A percentile compares a stretch with the other conserved stretches of the same genome.
These are phyloP conservation scores for Hypoxylon lienhwacheense DNA, from an alignment of 495 filamentous ascomycete species.

Conservation along the genomic window DNA sequence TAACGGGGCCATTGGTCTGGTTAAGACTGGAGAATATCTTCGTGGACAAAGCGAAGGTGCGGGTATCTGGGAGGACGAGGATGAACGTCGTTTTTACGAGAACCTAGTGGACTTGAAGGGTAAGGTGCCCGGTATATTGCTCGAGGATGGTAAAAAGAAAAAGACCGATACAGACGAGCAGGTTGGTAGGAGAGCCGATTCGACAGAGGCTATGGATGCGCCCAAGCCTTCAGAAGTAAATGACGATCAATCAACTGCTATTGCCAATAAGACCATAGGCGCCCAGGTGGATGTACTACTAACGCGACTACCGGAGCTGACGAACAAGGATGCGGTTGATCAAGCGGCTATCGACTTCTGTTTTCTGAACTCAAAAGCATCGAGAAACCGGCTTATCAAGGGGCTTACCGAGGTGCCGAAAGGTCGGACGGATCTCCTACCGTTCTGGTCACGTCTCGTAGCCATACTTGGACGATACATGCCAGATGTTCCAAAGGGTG, in stretches of 20 bases:
- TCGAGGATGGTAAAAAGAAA: constrained; percentile 96
- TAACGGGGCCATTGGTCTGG: constrained; percentile 82
- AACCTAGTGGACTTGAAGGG: constrained; percentile 93
- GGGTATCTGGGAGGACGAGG: constrained; percentile 99
- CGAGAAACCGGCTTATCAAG: constrained; percentile 89
- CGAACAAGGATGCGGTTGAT: constrained; percentile 88
- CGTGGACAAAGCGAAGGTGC: constrained; percentile 86
- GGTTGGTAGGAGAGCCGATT: constrained; percentile 59
- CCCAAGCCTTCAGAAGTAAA: constrained; percentile 50
- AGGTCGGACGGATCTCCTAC: constrained; percentile 88
- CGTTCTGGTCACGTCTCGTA: constrained; percentile 85
- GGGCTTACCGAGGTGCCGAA: constrained; percentile 92
- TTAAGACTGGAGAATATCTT: constrained; percentile 91
- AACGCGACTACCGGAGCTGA: constrained; percentile 82
- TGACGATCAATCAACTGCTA: constrained; percentile 88
- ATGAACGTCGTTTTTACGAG: constrained; percentile 96
- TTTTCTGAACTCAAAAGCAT: constrained; percentile 97
- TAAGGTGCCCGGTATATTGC: constrained; percentile 87
- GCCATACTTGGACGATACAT: constrained; percentile 94
- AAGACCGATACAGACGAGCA: constrained; percentile 72
- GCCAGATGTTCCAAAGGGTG: constrained; percentile 85
- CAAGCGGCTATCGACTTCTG: constrained; percentile 94
- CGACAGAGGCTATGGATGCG: constrained; percentile 53
- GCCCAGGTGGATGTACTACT: constrained; percentile 94
- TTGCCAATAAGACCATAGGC: constrained; percentile 96